Evolutionary conservation across 2,329 filamentous ascomycete species (phyloP).

Genomic region (Aspergillus tubingensis): DNA sequence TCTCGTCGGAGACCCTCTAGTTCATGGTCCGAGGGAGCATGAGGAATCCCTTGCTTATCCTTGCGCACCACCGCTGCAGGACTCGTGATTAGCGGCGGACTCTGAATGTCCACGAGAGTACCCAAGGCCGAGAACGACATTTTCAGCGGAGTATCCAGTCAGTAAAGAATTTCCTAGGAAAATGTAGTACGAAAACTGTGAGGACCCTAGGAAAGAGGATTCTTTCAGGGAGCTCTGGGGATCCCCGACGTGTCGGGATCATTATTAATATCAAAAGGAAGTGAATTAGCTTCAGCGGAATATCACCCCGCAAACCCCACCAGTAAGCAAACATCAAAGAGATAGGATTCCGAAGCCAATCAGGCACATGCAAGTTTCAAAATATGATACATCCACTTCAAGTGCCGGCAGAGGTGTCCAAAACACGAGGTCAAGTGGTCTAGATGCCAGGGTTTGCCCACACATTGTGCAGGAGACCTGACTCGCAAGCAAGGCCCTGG

Average conservation of each 20-base stretch:
- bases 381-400: not conserved
- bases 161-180: not conserved
- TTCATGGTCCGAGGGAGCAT: constrained; percentile 26
- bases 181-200: not conserved
- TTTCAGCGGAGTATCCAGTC: constrained; percentile 7
- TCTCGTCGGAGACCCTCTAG: constrained; percentile 22
- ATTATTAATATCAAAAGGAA: not conserved
- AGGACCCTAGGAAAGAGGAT: not conserved
- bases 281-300: not conserved
- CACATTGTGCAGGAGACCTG: not conserved
- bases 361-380: not conserved
- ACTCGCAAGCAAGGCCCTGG: not conserved
- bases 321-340: not conserved
- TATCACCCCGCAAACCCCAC: not conserved
- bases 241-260: not conserved
- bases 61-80: constrained; percentile 41
- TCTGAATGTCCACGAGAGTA: constrained; percentile 47
- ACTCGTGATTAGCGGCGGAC: constrained; percentile 34
- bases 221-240: not conserved
- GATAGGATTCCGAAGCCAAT: constrained; percentile 3
- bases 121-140: constrained; percentile 43
- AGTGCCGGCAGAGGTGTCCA: not conserved
- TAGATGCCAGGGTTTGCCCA: not conserved
- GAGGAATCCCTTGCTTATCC: constrained; percentile 21
- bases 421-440: not conserved